phyloP scores from a whole-genome alignment of 148 eudicot species.

The Agrostemma githago region DNA sequence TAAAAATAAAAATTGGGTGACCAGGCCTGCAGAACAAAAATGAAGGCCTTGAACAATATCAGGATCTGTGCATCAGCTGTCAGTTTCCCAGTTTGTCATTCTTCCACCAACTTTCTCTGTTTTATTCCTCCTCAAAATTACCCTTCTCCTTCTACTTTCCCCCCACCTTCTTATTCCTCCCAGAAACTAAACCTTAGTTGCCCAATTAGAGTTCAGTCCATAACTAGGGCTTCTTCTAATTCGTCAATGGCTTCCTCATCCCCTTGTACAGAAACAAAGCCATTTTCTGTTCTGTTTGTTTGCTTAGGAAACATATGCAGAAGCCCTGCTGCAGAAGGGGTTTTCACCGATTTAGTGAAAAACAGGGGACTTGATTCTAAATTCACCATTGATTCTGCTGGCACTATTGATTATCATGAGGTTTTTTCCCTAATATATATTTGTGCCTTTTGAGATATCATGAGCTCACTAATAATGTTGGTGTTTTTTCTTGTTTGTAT shows the following conservation, averaged over 20 bases:
- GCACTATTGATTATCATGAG: constrained; percentile 85
- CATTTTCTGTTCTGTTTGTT: constrained; percentile 78
- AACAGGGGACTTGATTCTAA: constrained; percentile 59
- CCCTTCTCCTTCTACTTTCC: constrained; percentile 16
- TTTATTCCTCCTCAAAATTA: neutral
- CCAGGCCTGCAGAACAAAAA: constrained; percentile 3
- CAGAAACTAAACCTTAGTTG: constrained; percentile 7
- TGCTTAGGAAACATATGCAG: constrained; percentile 93
- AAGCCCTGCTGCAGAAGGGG: constrained; percentile 98
- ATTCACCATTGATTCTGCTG: constrained; percentile 89
- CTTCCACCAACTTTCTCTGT: constrained; percentile 10
- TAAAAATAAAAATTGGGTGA: too few relatives aligned
- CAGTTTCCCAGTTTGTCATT: constrained; percentile 13
- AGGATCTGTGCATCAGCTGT: constrained; percentile 7
- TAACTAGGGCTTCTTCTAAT: constrained; percentile 7
- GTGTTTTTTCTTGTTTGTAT: neutral
- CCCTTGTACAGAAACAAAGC: constrained; percentile 21
- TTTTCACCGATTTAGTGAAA: constrained; percentile 67
- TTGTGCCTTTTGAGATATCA: neutral
- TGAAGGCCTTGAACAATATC: constrained; percentile 17
- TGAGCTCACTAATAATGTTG: neutral
- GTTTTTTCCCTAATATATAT: constrained; percentile 22
- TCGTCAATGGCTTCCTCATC: constrained; percentile 45
- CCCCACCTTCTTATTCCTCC: constrained; percentile 6
- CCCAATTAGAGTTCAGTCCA: constrained; percentile 21